A percentile compares a stretch with the other conserved stretches of the same genome.
These are phyloP conservation scores for Cyclotella sp. DNA, from an alignment of 108 stramenopile genomes.

Conservation along the genomic window DNA sequence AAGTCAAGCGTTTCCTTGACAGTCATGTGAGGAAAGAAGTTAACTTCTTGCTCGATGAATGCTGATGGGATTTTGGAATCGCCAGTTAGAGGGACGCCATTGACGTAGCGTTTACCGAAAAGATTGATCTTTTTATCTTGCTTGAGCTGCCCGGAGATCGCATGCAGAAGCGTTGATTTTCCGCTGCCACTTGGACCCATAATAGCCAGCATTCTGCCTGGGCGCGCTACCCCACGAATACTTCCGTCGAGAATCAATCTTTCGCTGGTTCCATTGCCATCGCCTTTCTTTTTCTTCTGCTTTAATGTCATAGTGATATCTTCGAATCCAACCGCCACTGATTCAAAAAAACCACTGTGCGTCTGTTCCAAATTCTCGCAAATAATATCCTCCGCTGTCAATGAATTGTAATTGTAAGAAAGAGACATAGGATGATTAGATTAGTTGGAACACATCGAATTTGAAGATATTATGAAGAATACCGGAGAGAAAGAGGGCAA, in stretches of 20 bases:
- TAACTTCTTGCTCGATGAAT: constrained; percentile 81
- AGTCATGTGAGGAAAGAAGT: constrained; percentile 91
- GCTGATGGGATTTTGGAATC: constrained; percentile 76
- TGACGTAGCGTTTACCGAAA: constrained; percentile 71
- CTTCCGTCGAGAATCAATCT: constrained; percentile 79
- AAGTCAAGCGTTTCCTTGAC: constrained; percentile 85
- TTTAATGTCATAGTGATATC: constrained; percentile 66
- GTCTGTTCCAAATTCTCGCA: constrained; percentile 49
- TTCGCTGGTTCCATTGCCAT: constrained; percentile 15
- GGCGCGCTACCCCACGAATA: constrained; percentile 72
- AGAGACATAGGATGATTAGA: neutral
- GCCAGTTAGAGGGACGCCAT: constrained; percentile 62
- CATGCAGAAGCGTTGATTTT: constrained; percentile 78
- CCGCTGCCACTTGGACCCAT: constrained; percentile 77
- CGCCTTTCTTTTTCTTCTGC: constrained; percentile 49
- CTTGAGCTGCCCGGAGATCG: constrained; percentile 82
- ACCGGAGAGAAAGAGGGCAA: constrained; percentile 28
- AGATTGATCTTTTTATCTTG: constrained; percentile 64
- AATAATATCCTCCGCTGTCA: constrained; percentile 44
- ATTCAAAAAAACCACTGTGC: constrained; percentile 46
- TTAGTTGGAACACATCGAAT: neutral
- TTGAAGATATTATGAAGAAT: constrained; percentile 3
- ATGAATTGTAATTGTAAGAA: neutral
- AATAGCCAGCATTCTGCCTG: constrained; percentile 80
- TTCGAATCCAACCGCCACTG: constrained; percentile 73